Conservation (phyloP, 2,329 filamentous ascomycete species). For the Zymoseptoria brevis region DNA sequence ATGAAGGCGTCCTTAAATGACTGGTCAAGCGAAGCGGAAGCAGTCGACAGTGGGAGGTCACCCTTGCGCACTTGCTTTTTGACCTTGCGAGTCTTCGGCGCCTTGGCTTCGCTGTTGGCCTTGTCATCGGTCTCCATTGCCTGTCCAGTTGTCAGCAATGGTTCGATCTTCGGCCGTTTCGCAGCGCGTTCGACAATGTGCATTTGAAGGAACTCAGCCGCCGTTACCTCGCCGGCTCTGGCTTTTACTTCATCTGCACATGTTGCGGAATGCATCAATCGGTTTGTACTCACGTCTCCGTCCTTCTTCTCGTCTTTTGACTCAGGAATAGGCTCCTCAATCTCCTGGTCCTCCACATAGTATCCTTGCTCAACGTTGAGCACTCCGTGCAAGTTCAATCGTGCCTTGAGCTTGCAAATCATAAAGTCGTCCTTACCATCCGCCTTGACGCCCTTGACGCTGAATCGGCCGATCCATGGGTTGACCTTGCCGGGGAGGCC, state of each 20-base stretch:
- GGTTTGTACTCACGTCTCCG: constrained; percentile 57
- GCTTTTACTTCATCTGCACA: constrained; percentile 18
- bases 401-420: constrained; percentile 99
- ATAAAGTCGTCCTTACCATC: constrained; percentile 95
- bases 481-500: constrained; percentile 79
- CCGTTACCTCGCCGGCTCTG: constrained; percentile 9
- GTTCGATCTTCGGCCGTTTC: constrained; percentile 21
- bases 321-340: constrained; percentile 82
- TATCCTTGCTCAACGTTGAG: constrained; percentile 95
- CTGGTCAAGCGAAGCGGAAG: constrained; percentile 70
- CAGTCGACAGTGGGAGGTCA: constrained; percentile 78
- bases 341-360: constrained; percentile 94
- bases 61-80: constrained; percentile 99
- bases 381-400: constrained; percentile 91
- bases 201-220: constrained; percentile 7
- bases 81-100: constrained; percentile 77
- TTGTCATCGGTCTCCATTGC: constrained; percentile 84
- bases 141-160: constrained; percentile 39
- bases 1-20: constrained; percentile 56
- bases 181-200: constrained; percentile 14
- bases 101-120: constrained; percentile 42
- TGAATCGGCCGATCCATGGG: constrained; percentile 95
- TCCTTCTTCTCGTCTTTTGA: constrained; percentile 56
- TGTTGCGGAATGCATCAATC: constrained; percentile 14
- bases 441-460: constrained; percentile 93